A percentile compares a stretch with the other conserved stretches of the same genome.
Conservation (phyloP, 495 filamentous ascomycete species). For the Neurospora sp. region DNA sequence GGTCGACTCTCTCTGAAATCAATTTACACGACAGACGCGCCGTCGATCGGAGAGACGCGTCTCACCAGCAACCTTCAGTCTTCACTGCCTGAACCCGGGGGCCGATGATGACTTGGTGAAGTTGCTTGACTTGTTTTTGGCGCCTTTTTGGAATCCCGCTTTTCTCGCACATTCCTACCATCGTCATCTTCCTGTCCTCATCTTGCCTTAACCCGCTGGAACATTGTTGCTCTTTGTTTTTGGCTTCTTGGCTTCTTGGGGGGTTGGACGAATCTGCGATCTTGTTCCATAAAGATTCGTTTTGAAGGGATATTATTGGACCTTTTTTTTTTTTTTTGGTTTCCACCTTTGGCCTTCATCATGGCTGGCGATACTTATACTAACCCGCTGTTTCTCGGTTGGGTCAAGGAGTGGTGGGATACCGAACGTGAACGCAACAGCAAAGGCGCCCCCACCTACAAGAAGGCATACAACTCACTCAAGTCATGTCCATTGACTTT, state of each 20-base stretch:
- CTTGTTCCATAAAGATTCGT: no score
- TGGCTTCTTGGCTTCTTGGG: background rate
- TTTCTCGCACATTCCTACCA: background rate
- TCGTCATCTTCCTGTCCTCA: background rate
- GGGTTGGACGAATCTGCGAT: background rate
- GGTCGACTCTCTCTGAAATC: background rate
- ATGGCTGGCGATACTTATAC: conserved; percentile 40
- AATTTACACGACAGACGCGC: background rate
- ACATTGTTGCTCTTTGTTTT: background rate
- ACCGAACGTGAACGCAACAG: conserved; percentile 58
- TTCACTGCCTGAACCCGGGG: background rate
- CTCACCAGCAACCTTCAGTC: background rate
- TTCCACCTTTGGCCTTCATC: background rate
- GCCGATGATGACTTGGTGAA: background rate
- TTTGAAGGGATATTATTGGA: background rate
- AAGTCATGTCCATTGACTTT: conserved; percentile 68
- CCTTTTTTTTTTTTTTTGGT: background rate
- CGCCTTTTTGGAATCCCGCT: background rate
- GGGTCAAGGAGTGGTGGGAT: conserved; percentile 78
- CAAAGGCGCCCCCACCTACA: conserved; percentile 64
- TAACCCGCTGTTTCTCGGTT: conserved; percentile 65
- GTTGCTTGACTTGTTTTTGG: background rate
- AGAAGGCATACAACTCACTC: conserved; percentile 72
- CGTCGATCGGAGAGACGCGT: background rate
- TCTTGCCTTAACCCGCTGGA: background rate